These are phyloP conservation scores for Domatiomyces catenatus DNA, from an alignment of 2,329 filamentous ascomycete genomes.

Conservation along the genomic window DNA sequence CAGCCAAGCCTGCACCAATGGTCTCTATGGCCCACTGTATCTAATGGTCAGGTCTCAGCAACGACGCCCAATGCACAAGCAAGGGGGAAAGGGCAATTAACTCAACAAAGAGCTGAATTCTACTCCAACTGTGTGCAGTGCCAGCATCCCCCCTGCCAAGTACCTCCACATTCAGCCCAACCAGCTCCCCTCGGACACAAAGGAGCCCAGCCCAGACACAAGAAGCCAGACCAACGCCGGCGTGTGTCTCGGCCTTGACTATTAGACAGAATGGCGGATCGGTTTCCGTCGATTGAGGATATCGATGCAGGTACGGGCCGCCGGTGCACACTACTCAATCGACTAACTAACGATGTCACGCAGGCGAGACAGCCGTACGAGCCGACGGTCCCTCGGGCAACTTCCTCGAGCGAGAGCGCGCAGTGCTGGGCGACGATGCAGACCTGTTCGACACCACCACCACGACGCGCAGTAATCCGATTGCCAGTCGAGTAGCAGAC, in stretches of 20 bases:
- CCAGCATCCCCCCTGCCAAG: no score
- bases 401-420: conserved; percentile 85
- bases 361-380: conserved; percentile 15
- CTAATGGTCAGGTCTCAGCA: no score
- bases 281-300: conserved; percentile 66
- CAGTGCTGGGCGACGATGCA: conserved; percentile 79
- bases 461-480: conserved; percentile 46
- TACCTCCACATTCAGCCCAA: no score
- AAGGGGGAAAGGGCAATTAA: no score
- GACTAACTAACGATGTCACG: conserved; percentile 19
- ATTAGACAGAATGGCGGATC: conserved; percentile 48
- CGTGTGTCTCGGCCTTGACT: not conserved
- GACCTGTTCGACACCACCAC: conserved; percentile 69
- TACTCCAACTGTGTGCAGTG: no score
- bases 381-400: conserved; percentile 41
- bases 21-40: no score
- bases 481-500: conserved; percentile 47
- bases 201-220: no score
- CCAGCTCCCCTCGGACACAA: no score
- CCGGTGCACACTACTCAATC: conserved; percentile 17
- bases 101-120: no score
- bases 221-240: no score
- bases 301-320: conserved; percentile 44
- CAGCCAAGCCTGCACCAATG: not conserved
- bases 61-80: no score